These are phyloP conservation scores for Lentinula detonsa DNA, from an alignment of 768 basidiomycete genomes.

Conservation along the genomic window DNA sequence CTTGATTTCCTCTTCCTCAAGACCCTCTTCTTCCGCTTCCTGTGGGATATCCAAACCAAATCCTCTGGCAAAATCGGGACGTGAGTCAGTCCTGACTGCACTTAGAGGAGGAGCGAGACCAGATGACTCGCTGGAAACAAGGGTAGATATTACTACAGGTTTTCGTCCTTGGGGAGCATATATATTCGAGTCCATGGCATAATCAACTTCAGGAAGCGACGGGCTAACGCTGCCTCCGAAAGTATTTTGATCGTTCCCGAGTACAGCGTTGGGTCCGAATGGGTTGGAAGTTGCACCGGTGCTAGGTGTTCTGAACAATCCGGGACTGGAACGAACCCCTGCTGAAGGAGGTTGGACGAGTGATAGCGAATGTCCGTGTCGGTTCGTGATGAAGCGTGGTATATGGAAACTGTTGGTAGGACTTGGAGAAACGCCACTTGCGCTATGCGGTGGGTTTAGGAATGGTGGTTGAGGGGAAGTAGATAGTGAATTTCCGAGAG, in stretches of 20 bases:
- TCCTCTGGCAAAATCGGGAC: slow-evolving; percentile 71
- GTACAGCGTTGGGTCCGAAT: slow-evolving; percentile 51
- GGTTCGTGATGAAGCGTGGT: slow-evolving; percentile 37
- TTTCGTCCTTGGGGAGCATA: slow-evolving; percentile 53
- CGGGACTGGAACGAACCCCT: slow-evolving; percentile 28
- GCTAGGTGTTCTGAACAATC: slow-evolving; percentile 22
- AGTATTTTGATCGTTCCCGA: slow-evolving; percentile 41
- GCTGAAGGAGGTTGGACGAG: slow-evolving; percentile 51
- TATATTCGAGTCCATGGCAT: slow-evolving; percentile 21
- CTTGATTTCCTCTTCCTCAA: slow-evolving; percentile 28
- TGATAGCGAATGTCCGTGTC: slow-evolving; percentile 73
- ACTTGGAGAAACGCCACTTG: slow-evolving; percentile 14
- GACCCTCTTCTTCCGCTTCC: slow-evolving; percentile 47
- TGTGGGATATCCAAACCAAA: slow-evolving; percentile 79
- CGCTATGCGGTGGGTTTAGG: slow-evolving; percentile 43
- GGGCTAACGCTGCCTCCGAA: background rate
- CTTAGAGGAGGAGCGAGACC: slow-evolving; percentile 37
- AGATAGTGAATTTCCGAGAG: slow-evolving; percentile 45
- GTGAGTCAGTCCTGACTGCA: slow-evolving; percentile 41
- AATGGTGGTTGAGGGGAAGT: slow-evolving; percentile 61
- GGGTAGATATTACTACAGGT: slow-evolving; percentile 35
- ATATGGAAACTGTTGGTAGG: slow-evolving; percentile 6
- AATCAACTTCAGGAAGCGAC: slow-evolving; percentile 14
- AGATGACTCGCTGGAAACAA: background rate
- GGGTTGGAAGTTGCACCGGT: slow-evolving; percentile 50